Percentiles rank a stretch among this genome's conserved stretches.
These are phyloP conservation scores for Hirsutella rhossiliensis DNA, from an alignment of 2,329 filamentous ascomycete species.

Conservation along the genomic window DNA sequence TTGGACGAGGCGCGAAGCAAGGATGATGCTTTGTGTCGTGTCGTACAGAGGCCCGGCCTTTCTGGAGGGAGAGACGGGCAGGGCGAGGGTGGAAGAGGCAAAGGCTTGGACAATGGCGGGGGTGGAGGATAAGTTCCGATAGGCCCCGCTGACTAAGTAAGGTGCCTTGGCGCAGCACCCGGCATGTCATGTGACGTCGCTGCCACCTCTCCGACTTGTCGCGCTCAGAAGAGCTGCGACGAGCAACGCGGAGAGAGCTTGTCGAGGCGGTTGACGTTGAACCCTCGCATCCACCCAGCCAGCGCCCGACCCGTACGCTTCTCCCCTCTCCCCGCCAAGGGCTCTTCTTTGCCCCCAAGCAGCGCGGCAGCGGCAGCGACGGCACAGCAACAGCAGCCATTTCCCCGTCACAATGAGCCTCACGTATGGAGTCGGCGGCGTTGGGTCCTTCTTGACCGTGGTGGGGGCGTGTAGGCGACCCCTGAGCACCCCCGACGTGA, in stretches of 20 bases:
- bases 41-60: no score
- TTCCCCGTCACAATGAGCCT: slow-evolving; percentile 49
- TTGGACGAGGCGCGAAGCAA: no score
- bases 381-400: not conserved
- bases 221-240: not conserved
- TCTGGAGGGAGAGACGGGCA: no score
- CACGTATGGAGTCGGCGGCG: slow-evolving; percentile 56
- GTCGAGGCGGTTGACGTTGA: not conserved
- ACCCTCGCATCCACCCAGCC: not conserved
- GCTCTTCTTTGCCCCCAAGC: no score
- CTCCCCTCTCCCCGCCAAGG: no score
- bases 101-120: not conserved
- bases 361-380: no score
- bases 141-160: not conserved
- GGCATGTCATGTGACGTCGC: slow-evolving; percentile 24
- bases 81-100: not conserved
- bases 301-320: not conserved
- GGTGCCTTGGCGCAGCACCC: not conserved
- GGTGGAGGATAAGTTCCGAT: not conserved
- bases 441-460: slow-evolving; percentile 55
- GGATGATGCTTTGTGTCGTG: no score
- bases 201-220: slow-evolving; percentile 1
- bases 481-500: slow-evolving; percentile 5
- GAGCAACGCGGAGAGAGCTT: not conserved
- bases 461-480: slow-evolving; percentile 63